Evolutionary conservation across 208 protist species (phyloP).

Genomic region (Entamoeba histolytica): DNA sequence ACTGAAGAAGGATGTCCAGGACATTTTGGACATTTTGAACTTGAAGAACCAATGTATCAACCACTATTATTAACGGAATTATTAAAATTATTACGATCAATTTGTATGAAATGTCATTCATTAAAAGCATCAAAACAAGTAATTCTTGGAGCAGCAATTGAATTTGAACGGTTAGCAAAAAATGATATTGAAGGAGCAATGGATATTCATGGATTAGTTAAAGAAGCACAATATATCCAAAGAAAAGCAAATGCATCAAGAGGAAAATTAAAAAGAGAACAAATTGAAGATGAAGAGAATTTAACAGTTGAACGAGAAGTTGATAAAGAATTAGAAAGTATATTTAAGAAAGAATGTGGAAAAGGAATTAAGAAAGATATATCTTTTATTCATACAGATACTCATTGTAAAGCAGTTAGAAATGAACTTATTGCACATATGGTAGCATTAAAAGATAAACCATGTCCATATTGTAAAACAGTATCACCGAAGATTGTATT

Average conservation of each 20-base stretch:
- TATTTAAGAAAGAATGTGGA: background rate
- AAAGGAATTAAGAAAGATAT: background rate
- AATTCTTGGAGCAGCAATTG: background rate
- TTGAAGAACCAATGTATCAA: conserved; percentile 85
- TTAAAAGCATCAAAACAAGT: background rate
- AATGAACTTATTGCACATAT: background rate
- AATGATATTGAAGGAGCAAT: background rate
- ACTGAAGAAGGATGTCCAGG: conserved; percentile 52
- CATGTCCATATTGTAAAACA: background rate
- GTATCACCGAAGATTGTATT: background rate
- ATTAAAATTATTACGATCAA: background rate
- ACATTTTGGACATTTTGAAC: conserved; percentile 92
- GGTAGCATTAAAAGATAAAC: background rate
- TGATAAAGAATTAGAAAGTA: background rate
- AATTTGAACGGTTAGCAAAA: background rate
- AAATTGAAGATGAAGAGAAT: background rate
- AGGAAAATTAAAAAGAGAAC: background rate
- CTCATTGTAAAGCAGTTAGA: background rate
- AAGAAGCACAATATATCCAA: background rate
- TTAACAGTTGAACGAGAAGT: background rate
- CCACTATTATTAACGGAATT: background rate
- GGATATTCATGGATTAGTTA: background rate
- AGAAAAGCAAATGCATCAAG: background rate
- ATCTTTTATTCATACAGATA: background rate
- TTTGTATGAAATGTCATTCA: background rate